Evolutionary conservation across 164 flowering plant genomes (phyloP).

Genomic region (Piper longum): DNA sequence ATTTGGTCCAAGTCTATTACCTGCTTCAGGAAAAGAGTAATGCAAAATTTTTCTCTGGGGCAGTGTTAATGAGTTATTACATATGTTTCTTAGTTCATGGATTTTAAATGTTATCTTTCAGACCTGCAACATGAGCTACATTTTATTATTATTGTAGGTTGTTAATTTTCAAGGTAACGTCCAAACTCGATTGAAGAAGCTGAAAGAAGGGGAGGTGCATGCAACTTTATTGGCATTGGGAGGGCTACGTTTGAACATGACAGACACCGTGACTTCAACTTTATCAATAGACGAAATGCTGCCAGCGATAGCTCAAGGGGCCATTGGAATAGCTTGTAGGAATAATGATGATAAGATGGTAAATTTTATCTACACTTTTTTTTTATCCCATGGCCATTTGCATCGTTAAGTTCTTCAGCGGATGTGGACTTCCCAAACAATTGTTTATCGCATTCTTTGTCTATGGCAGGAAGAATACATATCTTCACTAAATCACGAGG

Average conservation of each 20-base stretch:
- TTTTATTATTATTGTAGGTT: constrained; percentile 34
- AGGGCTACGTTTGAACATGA: constrained; percentile 82
- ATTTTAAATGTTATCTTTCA: neutral
- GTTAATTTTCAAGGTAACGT: constrained; percentile 90
- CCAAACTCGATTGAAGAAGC: constrained; percentile 77
- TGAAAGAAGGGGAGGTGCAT: constrained; percentile 73
- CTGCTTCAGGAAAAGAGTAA: too few species aligned
- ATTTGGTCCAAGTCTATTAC: too few species aligned
- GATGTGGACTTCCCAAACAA: neutral
- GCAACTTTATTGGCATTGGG: constrained; percentile 94
- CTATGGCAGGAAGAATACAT: constrained; percentile 51
- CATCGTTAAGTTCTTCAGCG: neutral
- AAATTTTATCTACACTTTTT: constrained; percentile 1
- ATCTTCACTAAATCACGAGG: constrained; percentile 83
- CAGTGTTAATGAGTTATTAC: too few species aligned
- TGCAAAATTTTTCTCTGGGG: too few species aligned
- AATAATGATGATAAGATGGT: constrained; percentile 84
- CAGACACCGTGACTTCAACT: constrained; percentile 63
- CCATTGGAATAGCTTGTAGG: constrained; percentile 96
- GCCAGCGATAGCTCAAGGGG: constrained; percentile 99
- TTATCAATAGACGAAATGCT: constrained; percentile 90
- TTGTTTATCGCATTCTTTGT: neutral
- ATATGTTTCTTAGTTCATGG: neutral
- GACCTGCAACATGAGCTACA: neutral
- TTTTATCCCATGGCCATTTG: neutral